Evolutionary conservation across 192 early-diverging fungal genomes (phyloP), one percentile per base, ranked within the genome.

Genomic region (Gonapodya prolifera): DNA sequence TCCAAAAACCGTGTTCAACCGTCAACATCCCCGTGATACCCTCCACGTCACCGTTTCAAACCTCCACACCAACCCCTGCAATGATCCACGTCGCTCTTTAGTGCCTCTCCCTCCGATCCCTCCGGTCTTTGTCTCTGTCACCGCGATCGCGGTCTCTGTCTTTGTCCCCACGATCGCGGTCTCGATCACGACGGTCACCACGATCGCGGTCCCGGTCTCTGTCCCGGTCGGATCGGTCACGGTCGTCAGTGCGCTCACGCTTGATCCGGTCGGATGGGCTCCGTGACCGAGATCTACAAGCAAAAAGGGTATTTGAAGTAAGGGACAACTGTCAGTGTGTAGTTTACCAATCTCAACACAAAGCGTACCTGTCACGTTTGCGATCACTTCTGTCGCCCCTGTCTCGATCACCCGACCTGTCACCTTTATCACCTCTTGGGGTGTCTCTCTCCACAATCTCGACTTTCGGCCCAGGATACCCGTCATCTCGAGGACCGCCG

Each of bases 401-500:
- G 45, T 69, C n/a, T 8, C 45, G 13, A 8, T 16, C n/a, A n/a
- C 13, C 13, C 45, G 45, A n/a, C 13, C 45, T n/a, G 45, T 69
- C 8, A 8, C 45, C 45, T 8, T n/a, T 8, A n/a, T 69, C 45
- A n/a, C 45, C 45, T n/a, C 45, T 16, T n/a, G 13, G 13, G 45
- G 13, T n/a, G 45, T n/a, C 45, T 8, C 45, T n/a, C 13, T n/a
- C 45, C 8, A 8, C 13, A 69, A 16, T 16, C 13, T 69, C 45
- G 45, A 8, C 13, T n/a, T 8, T 8, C n/a, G 75, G 75, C 0
- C 34, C 34, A 33, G 75, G 75, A 0, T n/a, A n/a, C 2, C 30
- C 17, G 75, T 33, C 75, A 13, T 35, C 34, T 35, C 34, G 75
- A 1, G 18, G 18, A 61, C 79, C 77, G 76, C 81, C 77, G 69